A percentile compares a stretch with the other conserved stretches of the same genome.
Evolutionary conservation across 2,329 filamentous ascomycete genomes (phyloP).

Genomic region (Colletotrichum lini): DNA sequence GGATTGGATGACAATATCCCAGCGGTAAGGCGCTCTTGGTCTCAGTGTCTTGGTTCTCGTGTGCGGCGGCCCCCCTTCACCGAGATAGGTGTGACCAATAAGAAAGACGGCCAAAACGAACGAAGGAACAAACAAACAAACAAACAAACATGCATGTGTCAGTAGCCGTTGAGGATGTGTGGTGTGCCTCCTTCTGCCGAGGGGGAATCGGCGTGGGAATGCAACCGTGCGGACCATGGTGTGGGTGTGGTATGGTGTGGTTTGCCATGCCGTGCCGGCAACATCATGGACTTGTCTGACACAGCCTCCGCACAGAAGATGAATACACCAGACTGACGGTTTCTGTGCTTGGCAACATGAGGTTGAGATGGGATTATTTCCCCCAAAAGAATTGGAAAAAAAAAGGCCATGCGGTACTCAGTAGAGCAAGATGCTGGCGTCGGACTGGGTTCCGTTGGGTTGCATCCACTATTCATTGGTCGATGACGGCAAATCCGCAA

Average conservation of each 20-base stretch:
- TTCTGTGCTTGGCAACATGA: constrained; percentile 1
- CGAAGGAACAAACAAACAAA: neutral
- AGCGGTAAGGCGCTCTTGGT: constrained; percentile 3
- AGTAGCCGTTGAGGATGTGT: neutral
- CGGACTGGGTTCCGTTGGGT: constrained; percentile 35
- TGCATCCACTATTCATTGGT: neutral
- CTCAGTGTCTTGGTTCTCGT: neutral
- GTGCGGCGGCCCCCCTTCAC: neutral
- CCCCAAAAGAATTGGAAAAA: neutral
- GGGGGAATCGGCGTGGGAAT: neutral
- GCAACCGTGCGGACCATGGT: neutral
- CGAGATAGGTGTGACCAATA: neutral
- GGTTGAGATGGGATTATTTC: neutral
- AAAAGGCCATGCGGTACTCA: constrained; percentile 2
- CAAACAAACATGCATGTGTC: neutral
- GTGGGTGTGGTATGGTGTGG: neutral
- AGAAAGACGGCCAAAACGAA: too few species aligned
- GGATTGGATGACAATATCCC: constrained; percentile 12
- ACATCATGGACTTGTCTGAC: neutral
- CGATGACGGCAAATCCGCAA: neutral
- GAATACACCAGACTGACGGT: neutral
- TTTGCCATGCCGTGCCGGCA: neutral
- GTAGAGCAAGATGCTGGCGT: neutral
- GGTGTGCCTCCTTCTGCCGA: neutral
- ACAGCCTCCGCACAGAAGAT: constrained; percentile 7